Evolutionary conservation across 352 stramenopile genomes (phyloP).

Genomic region (Phytopythium vexans): DNA sequence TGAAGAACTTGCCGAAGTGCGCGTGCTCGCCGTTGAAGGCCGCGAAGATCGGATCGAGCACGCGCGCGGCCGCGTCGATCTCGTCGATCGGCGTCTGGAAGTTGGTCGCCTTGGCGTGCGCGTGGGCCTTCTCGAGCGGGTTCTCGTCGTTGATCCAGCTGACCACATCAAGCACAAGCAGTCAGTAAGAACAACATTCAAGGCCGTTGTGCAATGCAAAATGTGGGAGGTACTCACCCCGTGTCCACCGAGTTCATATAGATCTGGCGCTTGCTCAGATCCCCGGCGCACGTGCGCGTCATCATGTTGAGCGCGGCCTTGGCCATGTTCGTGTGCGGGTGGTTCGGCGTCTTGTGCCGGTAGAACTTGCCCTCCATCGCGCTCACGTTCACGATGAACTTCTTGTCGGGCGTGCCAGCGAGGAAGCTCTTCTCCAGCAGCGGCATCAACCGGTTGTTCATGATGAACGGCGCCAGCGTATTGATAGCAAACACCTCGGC

Average conservation of each 20-base stretch:
- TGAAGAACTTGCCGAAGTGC: constrained; percentile 83
- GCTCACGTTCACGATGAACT: constrained; percentile 97
- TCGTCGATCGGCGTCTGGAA: constrained; percentile 98
- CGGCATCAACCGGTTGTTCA: constrained; percentile 93
- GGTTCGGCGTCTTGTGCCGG: constrained; percentile 95
- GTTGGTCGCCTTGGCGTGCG: constrained; percentile 88
- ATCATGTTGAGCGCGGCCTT: constrained; percentile 99
- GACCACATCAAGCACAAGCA: neutral
- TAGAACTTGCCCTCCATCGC: constrained; percentile 99
- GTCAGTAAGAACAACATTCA: constrained; percentile 2
- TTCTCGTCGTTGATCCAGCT: constrained; percentile 99
- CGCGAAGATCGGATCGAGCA: constrained; percentile 95
- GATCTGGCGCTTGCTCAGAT: constrained; percentile 92
- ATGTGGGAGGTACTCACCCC: constrained; percentile 45
- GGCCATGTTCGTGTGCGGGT: constrained; percentile 98
- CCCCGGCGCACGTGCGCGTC: constrained; percentile 94
- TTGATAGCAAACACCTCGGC: constrained; percentile 93
- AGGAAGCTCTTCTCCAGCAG: constrained; percentile 72
- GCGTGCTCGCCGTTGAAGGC: constrained; percentile 71
- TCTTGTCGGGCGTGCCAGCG: constrained; percentile 36
- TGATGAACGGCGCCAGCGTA: constrained; percentile 95
- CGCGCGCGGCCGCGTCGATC: constrained; percentile 93
- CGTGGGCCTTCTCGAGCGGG: constrained; percentile 91
- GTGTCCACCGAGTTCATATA: constrained; percentile 99
- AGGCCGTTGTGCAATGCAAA: neutral